Base-by-base conservation (phyloP, 2,329 filamentous ascomycete species). In the Nannizzia gypsea region DNA sequence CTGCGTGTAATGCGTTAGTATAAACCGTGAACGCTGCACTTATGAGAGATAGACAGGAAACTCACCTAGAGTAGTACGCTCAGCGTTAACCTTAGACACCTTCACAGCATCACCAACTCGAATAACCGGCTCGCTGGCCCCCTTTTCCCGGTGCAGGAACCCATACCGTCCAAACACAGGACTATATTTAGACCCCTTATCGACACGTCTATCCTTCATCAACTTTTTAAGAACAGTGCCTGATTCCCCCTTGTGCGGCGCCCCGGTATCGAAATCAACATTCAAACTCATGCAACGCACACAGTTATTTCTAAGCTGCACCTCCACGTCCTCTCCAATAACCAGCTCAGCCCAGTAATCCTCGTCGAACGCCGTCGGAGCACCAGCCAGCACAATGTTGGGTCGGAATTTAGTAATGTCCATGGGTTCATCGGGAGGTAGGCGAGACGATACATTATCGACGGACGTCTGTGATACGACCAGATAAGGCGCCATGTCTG, bases 131-230 rank as follows among this genome's bases (percentile, higher is more conserved):
- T 70, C 70, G 34, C 68, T 67, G 9, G 69, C 71, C 20, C 65
- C 67, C 17, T 65, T 66, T 24, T 71, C 72, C 22, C 13, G 44
- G 9, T 54, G 50, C 46, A 87, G 71, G 68, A 89, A 89, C 0
- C 80, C 85, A 72, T 90, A 90, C 50, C 86, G 78, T 8, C 87
- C 87, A 76, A 90, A 90, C 6, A 88, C 78, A 11, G 87, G 86
- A 61, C 80, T 81, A 69, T 82, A 89, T 68, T 83, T 87, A 36
- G 76, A 76, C 0, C 87, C 87, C n/a, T 69, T 64, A 67, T 91
- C 87, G 5, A 90, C 85, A 60, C 87, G 79, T 20, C 88, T 78
- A 71, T 90, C 85, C 57, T 77, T 80, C 79, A 84, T 84, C 66
- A 91, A 72, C 66, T 84, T 83, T 76, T 89, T 89, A 63, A 89